Evolutionary conservation across 805 yeast species (phyloP).

Genomic region (Kurtzmaniella cleridarum): DNA sequence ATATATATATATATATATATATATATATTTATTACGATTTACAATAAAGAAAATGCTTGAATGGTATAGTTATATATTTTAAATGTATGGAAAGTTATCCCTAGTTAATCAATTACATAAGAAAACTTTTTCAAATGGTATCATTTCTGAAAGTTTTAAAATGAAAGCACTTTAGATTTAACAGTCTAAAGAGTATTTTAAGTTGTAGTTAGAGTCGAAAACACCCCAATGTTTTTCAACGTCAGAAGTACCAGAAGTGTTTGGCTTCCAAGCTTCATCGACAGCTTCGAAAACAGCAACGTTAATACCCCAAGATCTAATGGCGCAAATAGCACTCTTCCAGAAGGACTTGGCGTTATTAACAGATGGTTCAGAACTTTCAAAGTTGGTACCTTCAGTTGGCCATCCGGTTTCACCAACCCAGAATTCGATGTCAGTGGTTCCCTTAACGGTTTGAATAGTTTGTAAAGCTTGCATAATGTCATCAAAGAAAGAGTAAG

Average conservation of each 20-base stretch:
- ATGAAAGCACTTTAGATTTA: slow-evolving; percentile 13
- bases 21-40: no score
- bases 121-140: neutral
- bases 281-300: slow-evolving; percentile 91
- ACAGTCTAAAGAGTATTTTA: slow-evolving; percentile 36
- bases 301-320: slow-evolving; percentile 94
- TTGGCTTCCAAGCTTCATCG: slow-evolving; percentile 96
- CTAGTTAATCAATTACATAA: no score
- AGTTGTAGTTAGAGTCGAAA: slow-evolving; percentile 46
- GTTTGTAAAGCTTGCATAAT: slow-evolving; percentile 95
- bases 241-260: slow-evolving; percentile 74
- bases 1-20: no score
- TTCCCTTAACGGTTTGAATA: slow-evolving; percentile 81
- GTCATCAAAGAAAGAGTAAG: slow-evolving; percentile 92
- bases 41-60: no score
- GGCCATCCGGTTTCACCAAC: slow-evolving; percentile 99
- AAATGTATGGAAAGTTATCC: no score
- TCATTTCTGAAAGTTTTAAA: neutral
- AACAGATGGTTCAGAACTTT: slow-evolving; percentile 60
- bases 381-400: slow-evolving; percentile 72
- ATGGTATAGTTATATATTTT: no score
- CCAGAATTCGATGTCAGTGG: slow-evolving; percentile 84
- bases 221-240: slow-evolving; percentile 97
- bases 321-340: slow-evolving; percentile 86
- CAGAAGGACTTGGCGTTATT: slow-evolving; percentile 75